Evolutionary conservation across 106 monocot genomes (phyloP).

Genomic region (Dendrobium nobile): DNA sequence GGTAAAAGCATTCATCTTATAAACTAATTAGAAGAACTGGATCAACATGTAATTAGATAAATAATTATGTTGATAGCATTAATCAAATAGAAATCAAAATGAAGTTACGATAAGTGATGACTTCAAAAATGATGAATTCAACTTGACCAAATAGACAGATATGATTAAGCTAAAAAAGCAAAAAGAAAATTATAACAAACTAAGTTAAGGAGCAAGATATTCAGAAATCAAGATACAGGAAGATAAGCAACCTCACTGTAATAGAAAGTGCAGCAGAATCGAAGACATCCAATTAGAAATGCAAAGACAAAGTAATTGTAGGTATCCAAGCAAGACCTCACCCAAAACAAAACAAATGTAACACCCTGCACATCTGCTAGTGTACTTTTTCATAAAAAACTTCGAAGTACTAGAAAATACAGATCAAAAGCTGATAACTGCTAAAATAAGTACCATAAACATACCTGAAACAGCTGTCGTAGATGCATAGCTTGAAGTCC

Average conservation of each 20-base stretch:
- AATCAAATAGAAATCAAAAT: not conserved
- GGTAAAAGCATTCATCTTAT: not conserved
- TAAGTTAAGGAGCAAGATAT: not conserved
- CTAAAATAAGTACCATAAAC: constrained; percentile 1
- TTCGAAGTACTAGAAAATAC: not conserved
- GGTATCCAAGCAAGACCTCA: not conserved
- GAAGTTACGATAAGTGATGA: not conserved
- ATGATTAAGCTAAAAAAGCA: not conserved
- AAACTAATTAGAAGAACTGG: not conserved
- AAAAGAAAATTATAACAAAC: not conserved
- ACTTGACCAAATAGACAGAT: not conserved
- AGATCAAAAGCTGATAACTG: not conserved
- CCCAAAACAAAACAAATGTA: not conserved
- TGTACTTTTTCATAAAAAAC: not conserved
- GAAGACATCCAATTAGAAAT: not conserved
- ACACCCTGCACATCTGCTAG: not conserved
- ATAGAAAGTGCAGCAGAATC: not conserved
- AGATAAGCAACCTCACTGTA: not conserved
- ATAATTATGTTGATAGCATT: not conserved
- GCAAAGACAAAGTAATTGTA: not conserved
- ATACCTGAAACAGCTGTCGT: constrained; percentile 34
- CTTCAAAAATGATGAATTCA: not conserved
- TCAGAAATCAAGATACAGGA: not conserved
- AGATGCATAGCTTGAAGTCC: constrained; percentile 15
- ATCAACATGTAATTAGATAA: not conserved